Base-by-base conservation (phyloP, 768 basidiomycete genomes). In the Strobilomyces confusus region DNA sequence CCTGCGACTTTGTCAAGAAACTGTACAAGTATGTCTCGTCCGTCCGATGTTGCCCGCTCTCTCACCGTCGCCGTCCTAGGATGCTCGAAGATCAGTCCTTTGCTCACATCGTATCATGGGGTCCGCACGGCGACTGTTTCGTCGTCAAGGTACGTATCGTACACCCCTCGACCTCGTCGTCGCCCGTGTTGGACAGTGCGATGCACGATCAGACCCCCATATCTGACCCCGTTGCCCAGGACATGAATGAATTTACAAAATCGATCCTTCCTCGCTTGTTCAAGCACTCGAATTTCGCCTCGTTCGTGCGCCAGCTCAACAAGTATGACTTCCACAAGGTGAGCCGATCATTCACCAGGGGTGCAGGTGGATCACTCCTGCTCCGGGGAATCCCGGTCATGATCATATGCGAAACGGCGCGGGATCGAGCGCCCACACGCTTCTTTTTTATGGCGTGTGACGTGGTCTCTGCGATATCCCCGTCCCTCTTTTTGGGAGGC, bases 241-340 rank as follows among this genome's bases (percentile, higher is more conserved):
- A 95, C 76, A 95, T 95, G 89, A 95, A 92, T 72, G 92, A 93
- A 63, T 95, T 95, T 72, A 94, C 93, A 34, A 93, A 92, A 71
- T 82, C 79, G 25, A 88, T 95, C 67, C 80, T 95, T 9, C 92
- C 92, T 8, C 86, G 88, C 34, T 84, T 93, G 78, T 95, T 95
- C 82, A 94, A 95, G 69, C 92, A 95, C 67, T 92, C 89, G 8
- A 95, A 95, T 66, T 95, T 95, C 69, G 92, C 92, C 29, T 83
- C 80, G 49, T 95, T 95, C 65, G 93, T 95, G 6, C 81, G 92
- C 11, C 93, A 95, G 69, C 77, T 95, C 32, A 95, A 95, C 78
- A 95, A 95, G 70, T 95, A 95, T 67, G 93, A 95, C 72, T 95
- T 95, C 60, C 93, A 95, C 78, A 95, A 95, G 77, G 88, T 79